Base-by-base conservation (phyloP, 805 yeast species). In the Nakazawaea wickerhamii region DNA sequence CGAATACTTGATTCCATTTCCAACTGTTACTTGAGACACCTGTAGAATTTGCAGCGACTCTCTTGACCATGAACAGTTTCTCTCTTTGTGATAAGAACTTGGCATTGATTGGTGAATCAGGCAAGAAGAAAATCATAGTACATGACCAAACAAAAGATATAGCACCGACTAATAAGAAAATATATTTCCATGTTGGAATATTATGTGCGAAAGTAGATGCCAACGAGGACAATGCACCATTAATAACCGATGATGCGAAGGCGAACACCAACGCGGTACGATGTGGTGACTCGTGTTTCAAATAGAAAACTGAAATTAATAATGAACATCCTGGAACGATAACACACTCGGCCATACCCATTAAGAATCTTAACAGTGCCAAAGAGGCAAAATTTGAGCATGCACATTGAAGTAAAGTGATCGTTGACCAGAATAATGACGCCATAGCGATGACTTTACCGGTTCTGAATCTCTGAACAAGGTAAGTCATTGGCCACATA, bases 341-440 rank as follows among this genome's bases (percentile, higher is more conserved):
- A 5, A 65, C 66, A 7, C 71, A 68, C 14, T 71, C 69, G 22
- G 67, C 58, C 11, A 65, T 49, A 22, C 60, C 54, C 50, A 68
- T 71, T 18, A 76, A 48, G 21, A 76, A 63, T 48, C 83, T 60
- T 11, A 72, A 53, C 3, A 68, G 70, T 64, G 60, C 67, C 48
- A 64, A 13, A 64, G 75, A 52, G 58, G 59, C 53, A 64, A 57
- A 36, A 60, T 60, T 54, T 64, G 57, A 47, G 61, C 63, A 31
- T 57, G 67, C 55, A 65, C 60, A 42, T 30, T 35, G 44, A 11
- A 41, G 22, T 11, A 41, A 35, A 5, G 40, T 35, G 25, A 41
- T 20, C 17, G 15, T 27, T 13, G 44, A 30, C 61, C 62, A 41
- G 6, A 28, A 21, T 18, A 28, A 28, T 6, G 60, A 59, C 31